Evolutionary conservation across 768 basidiomycete species (phyloP), one percentile per base, ranked within the genome.

Genomic region (Cystoderma amianthinum): DNA sequence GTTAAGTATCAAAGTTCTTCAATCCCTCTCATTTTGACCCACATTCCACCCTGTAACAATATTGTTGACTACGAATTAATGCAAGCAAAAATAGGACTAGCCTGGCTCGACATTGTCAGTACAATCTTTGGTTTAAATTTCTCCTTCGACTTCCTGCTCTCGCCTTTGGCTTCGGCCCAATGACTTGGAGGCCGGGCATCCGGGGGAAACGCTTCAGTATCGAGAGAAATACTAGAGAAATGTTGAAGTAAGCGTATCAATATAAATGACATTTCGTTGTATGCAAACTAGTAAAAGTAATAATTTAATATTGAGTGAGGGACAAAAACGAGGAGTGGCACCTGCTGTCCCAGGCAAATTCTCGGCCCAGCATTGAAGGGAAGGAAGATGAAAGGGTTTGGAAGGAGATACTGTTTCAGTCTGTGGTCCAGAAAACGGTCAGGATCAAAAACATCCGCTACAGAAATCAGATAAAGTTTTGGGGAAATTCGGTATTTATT

Each of bases 361-460:
- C 76, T 66, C n/a, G n/a, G n/a, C n/a, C n/a, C n/a, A n/a, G n/a
- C n/a, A n/a, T n/a, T n/a, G n/a, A n/a, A n/a, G n/a, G 4, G 80
- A 81, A 77, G 58, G 56, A 83, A 87, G 43, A 83, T 80, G 61
- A 80, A 83, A 0, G 80, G 72, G 48, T 82, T 81, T 25, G 72
- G 69, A 19, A 72, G 61, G 20, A 85, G 65, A 43, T 82, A 80
- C 49, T 74, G 76, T 47, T 76, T 68, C 23, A 82, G 56, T 7
- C 82, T 65, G 7, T 76, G 65, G 51, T 84, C 83, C 34, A 85
- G 63, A 65, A 81, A 85, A 3, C 83, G 73, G 45, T 83, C 81
- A 1, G 81, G 82, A 49, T 83, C 80, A 47, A 82, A 83, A 37
- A 63, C 48, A 13, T 71, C 68, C 2, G 78, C 75, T 66, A n/a